phyloP scores from a whole-genome alignment of 2,329 filamentous ascomycete genomes.

The Alternaria sp. region DNA sequence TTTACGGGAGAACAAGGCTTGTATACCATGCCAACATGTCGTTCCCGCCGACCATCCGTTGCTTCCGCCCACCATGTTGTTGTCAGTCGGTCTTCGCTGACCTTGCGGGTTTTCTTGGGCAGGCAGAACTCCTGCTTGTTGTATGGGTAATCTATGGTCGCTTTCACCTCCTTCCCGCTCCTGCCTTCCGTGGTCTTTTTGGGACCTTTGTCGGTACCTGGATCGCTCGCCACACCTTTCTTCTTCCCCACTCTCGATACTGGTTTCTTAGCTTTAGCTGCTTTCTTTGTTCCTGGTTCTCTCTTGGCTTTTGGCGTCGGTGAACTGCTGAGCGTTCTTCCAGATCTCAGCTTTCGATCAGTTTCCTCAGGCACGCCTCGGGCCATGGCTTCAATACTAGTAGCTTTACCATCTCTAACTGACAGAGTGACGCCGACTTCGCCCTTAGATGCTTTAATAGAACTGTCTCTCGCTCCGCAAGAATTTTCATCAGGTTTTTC shows the following conservation, averaged over 20 bases:
- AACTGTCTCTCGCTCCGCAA: background rate
- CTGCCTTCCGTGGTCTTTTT: background rate
- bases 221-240: background rate
- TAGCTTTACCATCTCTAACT: background rate
- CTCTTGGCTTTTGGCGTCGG: background rate
- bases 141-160: background rate
- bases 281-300: background rate
- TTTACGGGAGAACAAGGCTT: constrained; percentile 13
- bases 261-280: background rate
- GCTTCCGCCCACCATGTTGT: constrained; percentile 11
- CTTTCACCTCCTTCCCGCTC: background rate
- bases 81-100: background rate
- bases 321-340: background rate
- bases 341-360: background rate
- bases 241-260: too few relatives aligned
- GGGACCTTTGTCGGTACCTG: background rate
- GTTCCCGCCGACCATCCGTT: constrained; percentile 19
- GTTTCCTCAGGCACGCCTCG: background rate
- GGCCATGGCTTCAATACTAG: background rate
- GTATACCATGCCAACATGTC: constrained; percentile 1
- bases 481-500: too few relatives aligned
- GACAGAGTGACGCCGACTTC: too few relatives aligned
- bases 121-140: background rate
- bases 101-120: background rate
- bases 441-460: background rate